phyloP scores from a whole-genome alignment of 805 yeast species.

The Metschnikowia lachancei region DNA sequence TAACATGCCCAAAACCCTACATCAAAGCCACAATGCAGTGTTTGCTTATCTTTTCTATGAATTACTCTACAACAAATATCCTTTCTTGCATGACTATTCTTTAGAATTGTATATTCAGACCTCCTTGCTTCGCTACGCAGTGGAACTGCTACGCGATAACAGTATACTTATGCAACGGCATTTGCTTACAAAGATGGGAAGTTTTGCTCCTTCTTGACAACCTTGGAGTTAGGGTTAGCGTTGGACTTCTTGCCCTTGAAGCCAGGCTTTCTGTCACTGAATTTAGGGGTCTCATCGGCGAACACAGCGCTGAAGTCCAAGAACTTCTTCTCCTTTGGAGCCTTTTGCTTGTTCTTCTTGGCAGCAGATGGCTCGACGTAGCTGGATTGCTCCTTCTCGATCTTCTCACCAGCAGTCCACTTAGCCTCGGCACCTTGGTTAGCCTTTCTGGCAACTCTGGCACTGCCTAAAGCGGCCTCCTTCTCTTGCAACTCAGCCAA shows the following conservation, averaged over 20 bases:
- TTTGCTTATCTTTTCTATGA: background rate
- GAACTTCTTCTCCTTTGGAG: constrained; percentile 75
- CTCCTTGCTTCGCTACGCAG: background rate
- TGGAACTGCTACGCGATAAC: background rate
- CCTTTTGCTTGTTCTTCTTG: constrained; percentile 71
- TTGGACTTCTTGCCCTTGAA: constrained; percentile 28
- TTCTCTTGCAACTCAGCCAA: constrained; percentile 60
- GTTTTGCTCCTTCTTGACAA: constrained; percentile 54
- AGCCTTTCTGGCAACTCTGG: constrained; percentile 45
- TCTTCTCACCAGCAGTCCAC: constrained; percentile 54
- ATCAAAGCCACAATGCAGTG: no score
- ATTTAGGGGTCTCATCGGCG: constrained; percentile 49
- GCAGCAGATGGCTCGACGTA: constrained; percentile 57
- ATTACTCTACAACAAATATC: background rate
- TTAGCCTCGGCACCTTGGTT: constrained; percentile 58
- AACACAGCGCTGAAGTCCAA: constrained; percentile 74
- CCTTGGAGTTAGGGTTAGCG: constrained; percentile 24
- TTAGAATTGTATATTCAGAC: constrained; percentile 9
- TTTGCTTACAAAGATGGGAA: constrained; percentile 61
- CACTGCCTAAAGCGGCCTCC: constrained; percentile 39
- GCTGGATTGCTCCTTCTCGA: constrained; percentile 56
- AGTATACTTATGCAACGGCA: constrained; percentile 1
- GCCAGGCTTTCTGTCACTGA: constrained; percentile 19
- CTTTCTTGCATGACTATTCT: background rate
- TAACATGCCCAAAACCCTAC: no score